Evolutionary conservation across 768 basidiomycete species (phyloP).

Genomic region (Termitomyces sp.): DNA sequence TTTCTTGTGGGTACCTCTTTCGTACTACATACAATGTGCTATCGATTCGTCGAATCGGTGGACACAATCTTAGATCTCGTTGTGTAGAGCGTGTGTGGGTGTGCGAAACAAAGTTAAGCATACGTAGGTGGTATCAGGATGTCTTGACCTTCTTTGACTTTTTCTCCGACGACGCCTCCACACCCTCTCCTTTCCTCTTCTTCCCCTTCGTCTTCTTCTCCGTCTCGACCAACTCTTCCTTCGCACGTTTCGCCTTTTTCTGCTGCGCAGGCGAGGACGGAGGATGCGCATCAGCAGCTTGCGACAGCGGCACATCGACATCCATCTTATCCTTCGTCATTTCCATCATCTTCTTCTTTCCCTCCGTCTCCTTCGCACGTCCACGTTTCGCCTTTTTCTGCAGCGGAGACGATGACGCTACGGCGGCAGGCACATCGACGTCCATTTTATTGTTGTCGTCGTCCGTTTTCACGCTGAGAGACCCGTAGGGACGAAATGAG

Average conservation of each 20-base stretch:
- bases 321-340: conserved; percentile 17
- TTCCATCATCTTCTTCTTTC: conserved; percentile 25
- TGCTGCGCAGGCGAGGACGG: background rate
- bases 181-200: conserved; percentile 36
- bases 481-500: conserved; percentile 57
- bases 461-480: conserved; percentile 23
- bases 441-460: conserved; percentile 21
- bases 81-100: background rate
- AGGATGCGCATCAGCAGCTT: background rate
- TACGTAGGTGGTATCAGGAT: background rate
- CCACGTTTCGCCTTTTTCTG: conserved; percentile 8
- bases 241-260: conserved; percentile 10
- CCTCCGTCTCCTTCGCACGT: conserved; percentile 10
- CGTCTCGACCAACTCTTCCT: conserved; percentile 10
- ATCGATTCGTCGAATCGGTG: background rate
- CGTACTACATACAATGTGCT: conserved; percentile 1
- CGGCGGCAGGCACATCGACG: conserved; percentile 4
- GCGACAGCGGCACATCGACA: conserved; percentile 4
- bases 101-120: background rate
- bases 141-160: conserved; percentile 46
- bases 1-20: conserved; percentile 7
- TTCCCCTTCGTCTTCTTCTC: conserved; percentile 38
- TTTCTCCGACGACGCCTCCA: conserved; percentile 24
- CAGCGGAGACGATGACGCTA: background rate
- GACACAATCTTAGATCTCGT: background rate